Evolutionary conservation across 306 rosid genomes (phyloP).

Genomic region (Cicer chorassanicum): DNA sequence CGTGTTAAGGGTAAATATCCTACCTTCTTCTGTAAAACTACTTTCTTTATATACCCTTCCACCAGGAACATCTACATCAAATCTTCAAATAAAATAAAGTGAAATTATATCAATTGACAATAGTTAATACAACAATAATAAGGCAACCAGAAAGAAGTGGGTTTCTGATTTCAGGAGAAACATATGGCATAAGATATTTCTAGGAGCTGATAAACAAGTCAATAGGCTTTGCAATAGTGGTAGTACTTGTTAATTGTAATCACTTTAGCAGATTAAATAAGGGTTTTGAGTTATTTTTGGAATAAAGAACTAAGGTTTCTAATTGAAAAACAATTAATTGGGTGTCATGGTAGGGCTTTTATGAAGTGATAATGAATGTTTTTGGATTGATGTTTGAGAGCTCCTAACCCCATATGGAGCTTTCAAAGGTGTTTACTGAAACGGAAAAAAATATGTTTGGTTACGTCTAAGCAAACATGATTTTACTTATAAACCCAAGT

Average conservation of each 20-base stretch:
- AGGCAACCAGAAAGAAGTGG: slow-evolving; percentile 23
- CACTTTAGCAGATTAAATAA: neutral
- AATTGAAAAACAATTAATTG: neutral
- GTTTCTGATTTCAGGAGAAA: slow-evolving; percentile 27
- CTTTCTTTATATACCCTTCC: slow-evolving; percentile 91
- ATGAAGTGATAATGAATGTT: neutral
- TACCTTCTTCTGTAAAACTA: slow-evolving; percentile 84
- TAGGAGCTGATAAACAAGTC: slow-evolving; percentile 22
- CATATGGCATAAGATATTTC: neutral
- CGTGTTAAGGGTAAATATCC: slow-evolving; percentile 22
- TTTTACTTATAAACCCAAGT: neutral
- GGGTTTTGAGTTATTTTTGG: neutral
- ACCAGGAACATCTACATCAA: slow-evolving; percentile 95
- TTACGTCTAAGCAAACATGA: neutral
- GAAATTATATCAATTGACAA: slow-evolving; percentile 16
- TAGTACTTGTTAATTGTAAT: neutral
- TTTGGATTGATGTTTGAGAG: neutral
- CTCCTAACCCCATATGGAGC: neutral
- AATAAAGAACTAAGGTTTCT: neutral
- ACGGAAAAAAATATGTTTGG: neutral
- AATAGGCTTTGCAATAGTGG: neutral
- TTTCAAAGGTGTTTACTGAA: neutral
- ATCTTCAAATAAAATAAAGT: slow-evolving; percentile 58
- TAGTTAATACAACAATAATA: slow-evolving; percentile 16
- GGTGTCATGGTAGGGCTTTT: neutral